Evolutionary conservation across 2,329 filamentous ascomycete genomes (phyloP).

Genomic region (Ceratocystis smalleyi): DNA sequence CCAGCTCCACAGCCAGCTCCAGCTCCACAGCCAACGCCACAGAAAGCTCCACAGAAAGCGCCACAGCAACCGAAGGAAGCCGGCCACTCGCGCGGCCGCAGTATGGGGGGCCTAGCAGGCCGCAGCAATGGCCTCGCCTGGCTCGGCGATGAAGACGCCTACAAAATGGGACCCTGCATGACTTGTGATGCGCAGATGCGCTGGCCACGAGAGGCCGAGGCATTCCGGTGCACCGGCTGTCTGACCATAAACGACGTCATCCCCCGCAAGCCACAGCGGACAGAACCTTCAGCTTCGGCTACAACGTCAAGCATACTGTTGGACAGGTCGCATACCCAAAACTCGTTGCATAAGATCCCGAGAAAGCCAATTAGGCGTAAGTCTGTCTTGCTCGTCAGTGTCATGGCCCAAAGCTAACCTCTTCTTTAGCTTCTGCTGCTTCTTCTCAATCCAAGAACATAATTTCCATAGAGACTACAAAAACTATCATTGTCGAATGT

Average conservation of each 20-base stretch:
- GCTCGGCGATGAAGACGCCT: conserved; percentile 34
- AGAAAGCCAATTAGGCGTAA: neutral
- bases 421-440: neutral
- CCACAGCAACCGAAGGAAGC: neutral
- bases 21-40: neutral
- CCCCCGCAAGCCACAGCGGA: conserved; percentile 15
- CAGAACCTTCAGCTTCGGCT: neutral
- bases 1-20: neutral
- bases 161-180: conserved; percentile 62
- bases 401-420: neutral
- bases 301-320: neutral
- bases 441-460: neutral
- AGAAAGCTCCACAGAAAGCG: neutral
- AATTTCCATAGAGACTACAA: neutral
- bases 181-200: conserved; percentile 68
- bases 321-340: neutral
- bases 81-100: neutral
- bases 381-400: neutral
- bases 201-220: conserved; percentile 57
- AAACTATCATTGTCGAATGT: neutral
- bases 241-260: conserved; percentile 67
- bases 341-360: conserved; percentile 7
- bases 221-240: conserved; percentile 73
- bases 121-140: neutral
- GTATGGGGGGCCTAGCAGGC: neutral